Evolutionary conservation across 1,284 basidiomycete genomes (phyloP), one percentile per base, ranked within the genome.

Genomic region (Marasmius oreades): DNA sequence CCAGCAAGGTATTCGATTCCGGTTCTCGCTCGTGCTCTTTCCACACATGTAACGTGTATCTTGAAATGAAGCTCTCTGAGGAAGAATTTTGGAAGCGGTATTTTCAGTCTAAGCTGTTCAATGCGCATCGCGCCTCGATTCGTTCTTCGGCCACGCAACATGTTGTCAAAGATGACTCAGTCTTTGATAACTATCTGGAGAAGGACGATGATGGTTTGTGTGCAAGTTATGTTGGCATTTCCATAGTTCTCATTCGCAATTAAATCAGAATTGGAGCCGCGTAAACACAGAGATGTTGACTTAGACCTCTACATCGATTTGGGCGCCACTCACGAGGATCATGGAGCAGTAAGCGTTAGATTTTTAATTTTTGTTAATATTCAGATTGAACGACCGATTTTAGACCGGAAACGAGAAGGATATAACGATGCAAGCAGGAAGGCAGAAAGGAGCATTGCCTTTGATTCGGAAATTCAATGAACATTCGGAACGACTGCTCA

Each of bases 401-500:
- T 59, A 95, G 90, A 89, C 89, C 2, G 91, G 93, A 4, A 96
- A 94, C 62, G 81, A 87, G 59, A 86, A 83, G 68, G 97, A 99
- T 67, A 73, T 92, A 46, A 98, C 97, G 0, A 99, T 99, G 97
- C 91, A 94, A 67, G 87, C 95, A 4, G 97, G 97, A 6, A 84
- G 88, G 63, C 91, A 97, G 69, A 80, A 88, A 51, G 88, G 87
- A 22, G 90, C 91, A 18, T 72, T 99, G 37, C 97, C 97, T 0
- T 80, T 99, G 33, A 98, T 99, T 64, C 82, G 97, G 43, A 90
- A 96, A 64, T 99, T 99, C 76, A 99, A 99, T 67, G 93, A 98
- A 66, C 97, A 99, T 71, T 96, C 93, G 0, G 92, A 95, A 64
- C 79, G 93, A 61, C 73, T 98, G 14, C 76, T 98, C 26, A 89